Evolutionary conservation across 164 flowering plant genomes (phyloP), one percentile per base, ranked within the genome.

Genomic region (Amborella trichopoda): DNA sequence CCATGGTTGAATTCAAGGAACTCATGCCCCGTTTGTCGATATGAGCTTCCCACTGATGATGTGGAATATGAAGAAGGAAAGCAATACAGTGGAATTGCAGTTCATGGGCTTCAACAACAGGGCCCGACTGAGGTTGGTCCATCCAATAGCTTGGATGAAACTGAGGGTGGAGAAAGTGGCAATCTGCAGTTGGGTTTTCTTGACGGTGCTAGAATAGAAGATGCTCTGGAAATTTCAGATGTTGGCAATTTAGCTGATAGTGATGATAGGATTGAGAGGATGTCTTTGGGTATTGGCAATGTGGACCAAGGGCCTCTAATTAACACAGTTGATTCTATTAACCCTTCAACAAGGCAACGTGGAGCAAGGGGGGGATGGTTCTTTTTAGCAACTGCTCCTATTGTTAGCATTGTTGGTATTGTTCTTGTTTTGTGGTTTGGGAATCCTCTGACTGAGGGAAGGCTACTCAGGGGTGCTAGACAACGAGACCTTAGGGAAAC

Each of bases 31-130:
- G 73, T 90, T 42, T 85, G 95, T 61, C 77, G 97, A 2, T 79
- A 63, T 54, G 95, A 89, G 64, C 88, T 90, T 59, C 97, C 94
- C 17, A 85, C 95, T 22, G 95, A 90, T 66, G 87, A 84, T 67
- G 58, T 49, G 43, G 83, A 78, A 40, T 82, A 80, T 41, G 95
- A 80, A 51, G 76, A 68, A 41, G 70, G 68, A 38, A 80, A 74
- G 56, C 69, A 13, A 22, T 57, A 51, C 45, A 20, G 23, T 33
- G 19, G 46, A 44, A 22, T 55, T 34, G 54, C 37, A 16, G 40
- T 51, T 37, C 58, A 54, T 25, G 72, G 48, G 25, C 55, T 56
- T 23, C 66, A 56, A 43, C 66, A 53, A 50, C 65, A 49, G 27
- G 63, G 54, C 25, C 46, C 33, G 2, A 61, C 49, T 54, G 78